Base-by-base conservation (phyloP, 371 early-diverging fungal species). In the Smittium mucronatum region DNA sequence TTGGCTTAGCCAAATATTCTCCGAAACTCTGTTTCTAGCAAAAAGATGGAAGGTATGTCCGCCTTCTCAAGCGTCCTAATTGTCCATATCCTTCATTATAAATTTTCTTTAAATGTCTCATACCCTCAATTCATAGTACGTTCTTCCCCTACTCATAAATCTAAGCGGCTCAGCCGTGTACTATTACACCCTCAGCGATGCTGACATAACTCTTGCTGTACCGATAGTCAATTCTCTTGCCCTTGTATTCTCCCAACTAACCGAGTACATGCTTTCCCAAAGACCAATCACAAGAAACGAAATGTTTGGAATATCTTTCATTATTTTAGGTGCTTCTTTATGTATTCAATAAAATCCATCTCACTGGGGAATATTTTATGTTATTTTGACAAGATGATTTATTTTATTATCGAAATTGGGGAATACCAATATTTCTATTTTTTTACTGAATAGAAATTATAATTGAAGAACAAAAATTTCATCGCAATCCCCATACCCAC, bases 201-300 rank as follows among this genome's bases (percentile, higher is more conserved):
- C 89, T 60, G 84, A 95, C 71, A 82, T 96, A 67, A 93, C 94
- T n/a, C 77, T 93, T 36, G 94, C 93, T 16, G 93, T 94, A 21
- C 94, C 95, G 0, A 89, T 95, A 32, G 89, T 93, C 57, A 94
- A 93, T 76, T 89, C 93, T 36, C 78, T 95, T 68, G 90, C 95
- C 0, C 87, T 95, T 73, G 85, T 91, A 36, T 88, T 93, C 70
- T 93, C 94, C 0, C 75, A 87, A 26, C 71, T 94, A 21, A 89
- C 92, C 1, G 94, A 93, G 1, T 76, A 84, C n/a, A 73, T 88
- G 1, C 71, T 93, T 8, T 93, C 93, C 2, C 93, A 94, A 71
- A 77, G 85, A 60, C 74, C 86, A 30, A 89, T 89, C 11, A 74
- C 77, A 70, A 78, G 80, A 73, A 82, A 80, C 25, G 75, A 75